A percentile compares a stretch with the other conserved stretches of the same genome.
These are phyloP conservation scores for Globisporangium nagaii DNA, from an alignment of 352 stramenopile genomes.

Conservation along the genomic window DNA sequence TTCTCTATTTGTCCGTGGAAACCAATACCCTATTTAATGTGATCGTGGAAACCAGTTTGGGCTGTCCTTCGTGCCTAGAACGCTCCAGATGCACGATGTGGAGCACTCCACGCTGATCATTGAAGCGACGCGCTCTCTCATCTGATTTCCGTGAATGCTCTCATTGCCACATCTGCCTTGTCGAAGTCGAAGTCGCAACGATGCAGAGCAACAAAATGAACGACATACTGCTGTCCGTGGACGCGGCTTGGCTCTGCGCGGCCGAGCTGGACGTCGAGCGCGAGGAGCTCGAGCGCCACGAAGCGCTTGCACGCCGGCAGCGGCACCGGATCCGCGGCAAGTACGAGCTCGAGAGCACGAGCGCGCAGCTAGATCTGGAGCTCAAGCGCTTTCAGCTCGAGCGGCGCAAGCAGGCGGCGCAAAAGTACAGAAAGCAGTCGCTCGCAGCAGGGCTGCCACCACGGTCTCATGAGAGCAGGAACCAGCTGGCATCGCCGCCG, in stretches of 20 bases:
- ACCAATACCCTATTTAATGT: no score
- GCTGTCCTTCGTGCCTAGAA: no score
- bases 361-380: conserved; percentile 42
- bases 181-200: no score
- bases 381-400: conserved; percentile 43
- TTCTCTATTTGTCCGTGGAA: no score
- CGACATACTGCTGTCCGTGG: conserved; percentile 28
- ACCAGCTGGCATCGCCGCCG: conserved; percentile 3
- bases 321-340: conserved; percentile 52
- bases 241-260: conserved; percentile 56
- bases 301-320: conserved; percentile 93
- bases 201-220: conserved; percentile 29
- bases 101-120: no score
- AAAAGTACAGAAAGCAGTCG: conserved; percentile 6
- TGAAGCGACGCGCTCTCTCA: no score
- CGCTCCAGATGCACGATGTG: no score
- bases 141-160: no score
- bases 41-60: no score
- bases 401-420: conserved; percentile 8
- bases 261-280: conserved; percentile 46
- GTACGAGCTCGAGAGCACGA: conserved; percentile 37
- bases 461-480: neutral
- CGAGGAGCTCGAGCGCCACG: conserved; percentile 90
- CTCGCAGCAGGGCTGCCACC: conserved; percentile 9
- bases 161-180: no score